Evolutionary conservation across 1,284 basidiomycete genomes (phyloP), one percentile per base, ranked within the genome.

Genomic region (Rhodotorula sp.): DNA sequence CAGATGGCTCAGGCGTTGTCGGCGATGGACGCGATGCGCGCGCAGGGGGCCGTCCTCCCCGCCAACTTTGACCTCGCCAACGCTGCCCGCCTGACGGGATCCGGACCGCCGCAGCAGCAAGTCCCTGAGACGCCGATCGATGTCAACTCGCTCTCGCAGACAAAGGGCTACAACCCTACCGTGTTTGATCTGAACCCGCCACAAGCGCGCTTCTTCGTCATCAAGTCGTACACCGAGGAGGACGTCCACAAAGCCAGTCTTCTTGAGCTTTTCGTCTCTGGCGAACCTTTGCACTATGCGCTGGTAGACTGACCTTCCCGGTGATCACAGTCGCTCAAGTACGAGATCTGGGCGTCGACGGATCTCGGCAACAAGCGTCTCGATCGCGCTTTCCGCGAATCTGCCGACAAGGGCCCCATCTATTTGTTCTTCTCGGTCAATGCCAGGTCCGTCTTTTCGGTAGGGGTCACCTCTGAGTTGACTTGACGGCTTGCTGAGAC

Each of bases 381-480:
- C 23, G 94, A 97, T 80, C 92, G 92, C 80, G 95, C 94, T 1
- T 97, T 95, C 85, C 90, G 92, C 80, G 94, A 97, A 80, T 90
- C 87, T n/a, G 86, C 86, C 34, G 89, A 89, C 50, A 85, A 90
- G 61, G 92, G 92, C 2, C 93, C 94, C 0, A 94, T 97, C 76
- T 97, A 97, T 81, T 85, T 97, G 8, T 95, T 97, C 83, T 97
- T 97, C 82, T 94, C 91, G 74, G 95, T 97, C 73, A 97, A 97
- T 80, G 93, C 91, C 5, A 91, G 89, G 85, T 89, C 64, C 38
- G 73, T 73, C 8, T 72, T 60, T 21, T 52, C 14, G 49, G 16
- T 28, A 10, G 6, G 43, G 18, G 18, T 12, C 23, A n/a, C 18
- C 38, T 16, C 50, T 12, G 15, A 19, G 18, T 12, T 15, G n/a